These are phyloP conservation scores for Delonix regia DNA, from an alignment of 306 rosid genomes.

Conservation along the genomic window DNA sequence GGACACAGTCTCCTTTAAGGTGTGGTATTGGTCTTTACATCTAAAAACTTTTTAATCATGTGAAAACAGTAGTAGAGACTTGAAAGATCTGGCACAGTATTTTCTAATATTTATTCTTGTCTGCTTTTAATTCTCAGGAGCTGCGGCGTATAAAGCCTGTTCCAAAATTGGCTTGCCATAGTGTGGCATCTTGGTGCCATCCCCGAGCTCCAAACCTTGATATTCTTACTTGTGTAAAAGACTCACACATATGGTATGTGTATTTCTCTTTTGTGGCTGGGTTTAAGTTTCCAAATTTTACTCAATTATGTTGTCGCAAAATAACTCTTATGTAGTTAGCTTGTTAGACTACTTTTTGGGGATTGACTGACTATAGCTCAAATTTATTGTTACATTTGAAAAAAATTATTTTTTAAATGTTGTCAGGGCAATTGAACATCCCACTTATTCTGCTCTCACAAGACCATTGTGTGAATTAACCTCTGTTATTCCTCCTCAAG, in stretches of 20 bases:
- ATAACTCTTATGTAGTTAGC: neutral
- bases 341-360: neutral
- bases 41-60: slow-evolving; percentile 14
- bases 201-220: slow-evolving; percentile 99
- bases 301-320: neutral
- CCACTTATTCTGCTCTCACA: slow-evolving; percentile 96
- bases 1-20: slow-evolving; percentile 98
- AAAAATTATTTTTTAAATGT: slow-evolving; percentile 27
- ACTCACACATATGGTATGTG: slow-evolving; percentile 93
- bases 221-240: slow-evolving; percentile 95
- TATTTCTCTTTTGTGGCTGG: slow-evolving; percentile 26
- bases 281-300: slow-evolving; percentile 25
- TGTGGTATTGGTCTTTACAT: slow-evolving; percentile 55
- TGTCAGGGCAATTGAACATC: slow-evolving; percentile 97
- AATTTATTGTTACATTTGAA: slow-evolving; percentile 30
- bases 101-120: neutral
- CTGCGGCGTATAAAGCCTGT: slow-evolving; percentile 97
- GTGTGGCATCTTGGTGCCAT: slow-evolving; percentile 99
- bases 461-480: slow-evolving; percentile 97
- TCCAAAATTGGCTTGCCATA: slow-evolving; percentile 94
- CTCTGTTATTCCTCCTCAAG: slow-evolving; percentile 88
- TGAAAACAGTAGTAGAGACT: slow-evolving; percentile 25
- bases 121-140: slow-evolving; percentile 63
- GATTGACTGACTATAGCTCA: slow-evolving; percentile 8
- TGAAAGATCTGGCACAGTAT: slow-evolving; percentile 36